A percentile compares a stretch with the other conserved stretches of the same genome.
Evolutionary conservation across 768 basidiomycete genomes (phyloP).

Genomic region (Boletellus ananas): DNA sequence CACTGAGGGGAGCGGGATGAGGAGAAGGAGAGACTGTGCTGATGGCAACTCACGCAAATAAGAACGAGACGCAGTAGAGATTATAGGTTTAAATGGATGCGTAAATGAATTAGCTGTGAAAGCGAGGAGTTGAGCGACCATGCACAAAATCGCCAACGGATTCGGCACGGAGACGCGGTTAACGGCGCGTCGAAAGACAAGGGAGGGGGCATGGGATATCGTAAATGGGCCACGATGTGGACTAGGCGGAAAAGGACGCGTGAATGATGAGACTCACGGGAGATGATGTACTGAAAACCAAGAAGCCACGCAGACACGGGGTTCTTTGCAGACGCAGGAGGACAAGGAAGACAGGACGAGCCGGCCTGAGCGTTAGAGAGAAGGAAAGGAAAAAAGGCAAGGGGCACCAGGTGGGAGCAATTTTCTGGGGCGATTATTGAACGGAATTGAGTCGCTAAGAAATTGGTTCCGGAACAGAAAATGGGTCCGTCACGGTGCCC

Average conservation of each 20-base stretch:
- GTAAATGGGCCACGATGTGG: slow-evolving; percentile 33
- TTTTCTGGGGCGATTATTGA: slow-evolving; percentile 34
- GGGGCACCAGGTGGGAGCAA: slow-evolving; percentile 27
- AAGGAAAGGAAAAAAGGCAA: slow-evolving; percentile 30
- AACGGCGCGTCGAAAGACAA: slow-evolving; percentile 26
- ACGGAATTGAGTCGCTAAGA: slow-evolving; percentile 36
- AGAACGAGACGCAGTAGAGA: slow-evolving; percentile 23
- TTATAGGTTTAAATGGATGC: slow-evolving; percentile 32
- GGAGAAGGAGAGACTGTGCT: slow-evolving; percentile 7
- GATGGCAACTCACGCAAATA: slow-evolving; percentile 27
- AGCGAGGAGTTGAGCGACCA: slow-evolving; percentile 23
- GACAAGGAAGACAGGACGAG: slow-evolving; percentile 21
- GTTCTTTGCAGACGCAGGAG: slow-evolving; percentile 21
- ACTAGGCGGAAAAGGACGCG: slow-evolving; percentile 27
- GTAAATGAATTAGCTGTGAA: slow-evolving; percentile 36
- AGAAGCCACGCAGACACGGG: slow-evolving; percentile 18
- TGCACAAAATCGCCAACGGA: slow-evolving; percentile 10
- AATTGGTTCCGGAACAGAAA: slow-evolving; percentile 34
- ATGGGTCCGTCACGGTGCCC: slow-evolving; percentile 27
- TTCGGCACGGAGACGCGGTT: slow-evolving; percentile 32
- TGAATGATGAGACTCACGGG: slow-evolving; percentile 30
- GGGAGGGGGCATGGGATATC: slow-evolving; percentile 23
- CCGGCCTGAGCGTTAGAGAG: slow-evolving; percentile 22
- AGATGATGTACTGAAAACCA: slow-evolving; percentile 30
- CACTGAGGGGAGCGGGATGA: slow-evolving; percentile 20